Evolutionary conservation across 2,329 filamentous ascomycete genomes (phyloP).

Genomic region (Aspergillus carbonarius): DNA sequence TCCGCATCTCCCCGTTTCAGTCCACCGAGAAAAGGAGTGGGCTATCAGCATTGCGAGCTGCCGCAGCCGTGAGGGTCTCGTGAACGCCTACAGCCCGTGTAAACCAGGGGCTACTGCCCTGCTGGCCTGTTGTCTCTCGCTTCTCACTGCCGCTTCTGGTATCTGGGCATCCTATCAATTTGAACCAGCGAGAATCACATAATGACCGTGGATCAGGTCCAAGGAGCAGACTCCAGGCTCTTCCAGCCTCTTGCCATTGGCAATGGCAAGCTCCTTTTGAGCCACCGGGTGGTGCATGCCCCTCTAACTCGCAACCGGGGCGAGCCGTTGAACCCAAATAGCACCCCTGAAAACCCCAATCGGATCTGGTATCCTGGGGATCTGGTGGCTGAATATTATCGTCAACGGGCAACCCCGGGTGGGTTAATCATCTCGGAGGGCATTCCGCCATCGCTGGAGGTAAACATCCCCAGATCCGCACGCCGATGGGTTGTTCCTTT

Average conservation of each 20-base stretch:
- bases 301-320: slow-evolving; percentile 57
- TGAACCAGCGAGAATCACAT: slow-evolving; percentile 1
- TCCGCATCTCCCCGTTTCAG: not conserved
- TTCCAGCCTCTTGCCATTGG: slow-evolving; percentile 48
- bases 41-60: not conserved
- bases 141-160: not conserved
- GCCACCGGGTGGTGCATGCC: slow-evolving; percentile 53
- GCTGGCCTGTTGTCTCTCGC: not conserved
- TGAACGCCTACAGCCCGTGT: not conserved
- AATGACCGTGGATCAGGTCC: slow-evolving; percentile 25
- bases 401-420: slow-evolving; percentile 38
- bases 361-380: slow-evolving; percentile 52
- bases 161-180: not conserved
- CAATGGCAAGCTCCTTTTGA: slow-evolving; percentile 50
- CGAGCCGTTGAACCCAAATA: slow-evolving; percentile 44
- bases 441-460: slow-evolving; percentile 40
- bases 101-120: not conserved
- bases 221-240: slow-evolving; percentile 36
- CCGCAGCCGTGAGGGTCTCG: not conserved
- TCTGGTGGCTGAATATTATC: slow-evolving; percentile 42
- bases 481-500: not conserved
- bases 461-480: slow-evolving; percentile 24
- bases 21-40: not conserved
- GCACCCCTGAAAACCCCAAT: slow-evolving; percentile 49
- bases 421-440: slow-evolving; percentile 41